A percentile compares a stretch with the other conserved stretches of the same genome.
These are phyloP conservation scores for Ophiostoma tasmaniense DNA, from an alignment of 2,329 filamentous ascomycete species.

Conservation along the genomic window DNA sequence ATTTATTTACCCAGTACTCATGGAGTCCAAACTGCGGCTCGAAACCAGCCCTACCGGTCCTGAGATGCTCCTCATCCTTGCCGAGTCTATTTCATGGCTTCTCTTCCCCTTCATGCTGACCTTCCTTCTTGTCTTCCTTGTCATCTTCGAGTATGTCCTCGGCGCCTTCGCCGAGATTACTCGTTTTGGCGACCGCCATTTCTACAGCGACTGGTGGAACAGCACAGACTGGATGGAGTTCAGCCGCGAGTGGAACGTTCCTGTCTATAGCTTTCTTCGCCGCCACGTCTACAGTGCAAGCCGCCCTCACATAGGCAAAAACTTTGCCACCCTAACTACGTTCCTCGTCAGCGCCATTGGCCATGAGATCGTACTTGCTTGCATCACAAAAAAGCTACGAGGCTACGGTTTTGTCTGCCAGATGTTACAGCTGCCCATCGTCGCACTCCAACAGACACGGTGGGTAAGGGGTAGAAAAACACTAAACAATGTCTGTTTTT, in stretches of 20 bases:
- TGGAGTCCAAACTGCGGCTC: constrained; percentile 55
- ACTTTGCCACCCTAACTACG: constrained; percentile 76
- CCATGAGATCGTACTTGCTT: constrained; percentile 94
- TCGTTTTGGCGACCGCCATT: constrained; percentile 84
- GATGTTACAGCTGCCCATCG: constrained; percentile 94
- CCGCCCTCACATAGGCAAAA: constrained; percentile 64
- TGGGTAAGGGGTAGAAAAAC: constrained; percentile 67
- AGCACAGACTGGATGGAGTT: constrained; percentile 91
- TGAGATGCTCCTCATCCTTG: constrained; percentile 70
- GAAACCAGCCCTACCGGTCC: constrained; percentile 36
- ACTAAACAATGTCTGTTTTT: constrained; percentile 83
- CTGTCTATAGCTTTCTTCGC: constrained; percentile 89
- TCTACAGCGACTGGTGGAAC: constrained; percentile 76
- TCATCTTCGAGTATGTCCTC: constrained; percentile 95
- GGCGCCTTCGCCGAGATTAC: constrained; percentile 94
- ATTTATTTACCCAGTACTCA: constrained; percentile 85
- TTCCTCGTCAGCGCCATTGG: constrained; percentile 84
- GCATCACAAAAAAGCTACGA: constrained; percentile 91
- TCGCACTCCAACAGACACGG: constrained; percentile 76
- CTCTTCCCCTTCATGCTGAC: constrained; percentile 97
- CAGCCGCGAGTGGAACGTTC: constrained; percentile 93
- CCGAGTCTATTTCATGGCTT: constrained; percentile 82
- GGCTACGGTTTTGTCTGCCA: constrained; percentile 91
- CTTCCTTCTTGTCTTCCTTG: constrained; percentile 89
- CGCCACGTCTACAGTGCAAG: constrained; percentile 88